These are phyloP conservation scores for Collybia mongolica DNA, from an alignment of 768 basidiomycete species.

Conservation along the genomic window DNA sequence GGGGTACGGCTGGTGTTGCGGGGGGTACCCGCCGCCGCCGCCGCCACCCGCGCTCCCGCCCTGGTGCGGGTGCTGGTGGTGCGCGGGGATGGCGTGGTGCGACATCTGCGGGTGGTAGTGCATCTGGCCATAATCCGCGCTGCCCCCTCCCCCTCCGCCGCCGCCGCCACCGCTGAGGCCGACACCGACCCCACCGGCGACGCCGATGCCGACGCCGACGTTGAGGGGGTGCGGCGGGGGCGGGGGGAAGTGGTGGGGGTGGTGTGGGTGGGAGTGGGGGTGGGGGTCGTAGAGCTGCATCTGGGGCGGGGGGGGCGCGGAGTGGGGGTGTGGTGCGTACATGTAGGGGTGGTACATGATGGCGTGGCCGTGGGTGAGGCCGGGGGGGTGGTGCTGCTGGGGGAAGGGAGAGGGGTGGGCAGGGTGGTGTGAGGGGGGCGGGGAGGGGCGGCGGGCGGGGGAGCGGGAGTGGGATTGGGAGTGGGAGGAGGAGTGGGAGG, in stretches of 20 bases:
- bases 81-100: slow-evolving; percentile 15
- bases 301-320: slow-evolving; percentile 16
- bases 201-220: too few species aligned
- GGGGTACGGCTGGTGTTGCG: slow-evolving; percentile 23
- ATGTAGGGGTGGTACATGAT: slow-evolving; percentile 30
- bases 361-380: slow-evolving; percentile 24
- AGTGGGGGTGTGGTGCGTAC: slow-evolving; percentile 26
- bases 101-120: slow-evolving; percentile 9
- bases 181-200: too few species aligned
- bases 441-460: slow-evolving; percentile 27
- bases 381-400: slow-evolving; percentile 22
- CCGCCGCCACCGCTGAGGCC: too few species aligned
- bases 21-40: too few species aligned
- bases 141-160: too few species aligned
- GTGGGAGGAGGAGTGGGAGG: slow-evolving; percentile 59
- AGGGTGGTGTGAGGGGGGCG: slow-evolving; percentile 35
- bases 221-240: slow-evolving; percentile 5
- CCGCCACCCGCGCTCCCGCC: too few species aligned
- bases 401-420: slow-evolving; percentile 36
- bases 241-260: slow-evolving; percentile 12
- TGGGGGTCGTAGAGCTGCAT: slow-evolving; percentile 28
- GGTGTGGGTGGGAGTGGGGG: slow-evolving; percentile 12
- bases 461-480: slow-evolving; percentile 48
- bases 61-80: slow-evolving; percentile 9
- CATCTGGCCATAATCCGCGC: background rate